Conservation (phyloP, 345 rosid species). For the Erucastrum elatum region DNA sequence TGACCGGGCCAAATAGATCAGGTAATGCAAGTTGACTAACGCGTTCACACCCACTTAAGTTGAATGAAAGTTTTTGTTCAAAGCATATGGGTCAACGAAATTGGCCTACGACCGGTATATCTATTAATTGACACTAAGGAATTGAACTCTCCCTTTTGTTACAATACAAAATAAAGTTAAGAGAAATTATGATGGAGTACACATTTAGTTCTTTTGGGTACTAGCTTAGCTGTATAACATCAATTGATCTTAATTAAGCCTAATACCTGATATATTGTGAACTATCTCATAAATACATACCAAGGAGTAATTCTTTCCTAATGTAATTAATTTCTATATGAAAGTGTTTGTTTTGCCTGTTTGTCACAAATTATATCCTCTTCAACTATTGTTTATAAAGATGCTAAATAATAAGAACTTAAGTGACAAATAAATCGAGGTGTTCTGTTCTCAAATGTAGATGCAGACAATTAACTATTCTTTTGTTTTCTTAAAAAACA, state of each 20-base stretch:
- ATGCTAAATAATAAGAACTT: background rate
- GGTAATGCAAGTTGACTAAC: constrained; percentile 9
- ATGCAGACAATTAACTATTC: background rate
- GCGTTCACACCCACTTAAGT: constrained; percentile 12
- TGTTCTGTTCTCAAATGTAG: background rate
- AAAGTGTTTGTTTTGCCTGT: background rate
- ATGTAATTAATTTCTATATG: background rate
- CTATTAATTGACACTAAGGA: background rate
- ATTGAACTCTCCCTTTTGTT: background rate
- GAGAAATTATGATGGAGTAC: background rate
- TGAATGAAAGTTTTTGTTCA: background rate
- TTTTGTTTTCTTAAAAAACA: background rate
- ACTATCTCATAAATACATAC: background rate
- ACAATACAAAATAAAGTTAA: constrained; percentile 1
- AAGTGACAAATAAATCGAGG: background rate
- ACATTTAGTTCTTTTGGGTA: background rate
- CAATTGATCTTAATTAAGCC: background rate
- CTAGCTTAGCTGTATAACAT: background rate
- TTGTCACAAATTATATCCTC: constrained; percentile 5
- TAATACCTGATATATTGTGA: background rate
- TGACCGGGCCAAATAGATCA: background rate
- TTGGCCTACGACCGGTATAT: background rate
- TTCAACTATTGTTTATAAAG: background rate
- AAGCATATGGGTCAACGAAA: constrained; percentile 3
- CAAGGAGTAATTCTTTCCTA: background rate